phyloP scores from a whole-genome alignment of 495 filamentous ascomycete genomes.

The Geoglossum glabrum region DNA sequence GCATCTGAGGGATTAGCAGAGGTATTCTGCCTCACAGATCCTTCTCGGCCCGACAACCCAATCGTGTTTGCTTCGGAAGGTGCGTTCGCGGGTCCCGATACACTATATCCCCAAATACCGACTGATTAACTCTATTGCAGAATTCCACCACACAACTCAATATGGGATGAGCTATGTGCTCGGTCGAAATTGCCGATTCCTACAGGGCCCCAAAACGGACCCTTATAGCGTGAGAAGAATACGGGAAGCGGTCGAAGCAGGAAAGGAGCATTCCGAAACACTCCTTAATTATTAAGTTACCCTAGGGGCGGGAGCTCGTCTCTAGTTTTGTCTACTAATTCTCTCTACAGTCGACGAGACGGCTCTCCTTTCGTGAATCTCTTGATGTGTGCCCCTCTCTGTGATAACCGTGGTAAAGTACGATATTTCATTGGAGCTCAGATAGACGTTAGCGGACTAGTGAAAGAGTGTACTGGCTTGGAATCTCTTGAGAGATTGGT shows the following conservation, averaged over 20 bases:
- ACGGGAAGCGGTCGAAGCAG: conserved; percentile 30
- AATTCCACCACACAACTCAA: conserved; percentile 41
- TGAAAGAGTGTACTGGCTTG: conserved; percentile 34
- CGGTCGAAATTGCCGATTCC: conserved; percentile 41
- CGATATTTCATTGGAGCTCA: conserved; percentile 44
- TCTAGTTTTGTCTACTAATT: background rate
- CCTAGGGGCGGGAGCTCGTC: background rate
- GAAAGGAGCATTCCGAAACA: conserved; percentile 43
- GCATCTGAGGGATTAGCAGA: conserved; percentile 53
- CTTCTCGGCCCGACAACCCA: conserved; percentile 50
- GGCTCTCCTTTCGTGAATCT: conserved; percentile 52
- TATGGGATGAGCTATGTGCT: conserved; percentile 37
- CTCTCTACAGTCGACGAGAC: conserved; percentile 29
- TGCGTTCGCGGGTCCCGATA: conserved; percentile 15
- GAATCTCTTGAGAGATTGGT: conserved; percentile 30
- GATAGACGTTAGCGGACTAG: conserved; percentile 37
- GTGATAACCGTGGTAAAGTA: conserved; percentile 35
- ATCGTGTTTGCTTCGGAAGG: conserved; percentile 64
- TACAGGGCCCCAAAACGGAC: conserved; percentile 40
- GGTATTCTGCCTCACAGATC: conserved; percentile 61
- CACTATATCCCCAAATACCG: too few species aligned
- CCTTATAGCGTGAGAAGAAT: conserved; percentile 31
- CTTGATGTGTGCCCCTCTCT: conserved; percentile 38
- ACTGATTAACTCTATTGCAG: too few species aligned
- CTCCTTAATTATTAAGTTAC: conserved; percentile 44